Evolutionary conservation across 768 basidiomycete species (phyloP).

Genomic region (Tephrocybe rancida): DNA sequence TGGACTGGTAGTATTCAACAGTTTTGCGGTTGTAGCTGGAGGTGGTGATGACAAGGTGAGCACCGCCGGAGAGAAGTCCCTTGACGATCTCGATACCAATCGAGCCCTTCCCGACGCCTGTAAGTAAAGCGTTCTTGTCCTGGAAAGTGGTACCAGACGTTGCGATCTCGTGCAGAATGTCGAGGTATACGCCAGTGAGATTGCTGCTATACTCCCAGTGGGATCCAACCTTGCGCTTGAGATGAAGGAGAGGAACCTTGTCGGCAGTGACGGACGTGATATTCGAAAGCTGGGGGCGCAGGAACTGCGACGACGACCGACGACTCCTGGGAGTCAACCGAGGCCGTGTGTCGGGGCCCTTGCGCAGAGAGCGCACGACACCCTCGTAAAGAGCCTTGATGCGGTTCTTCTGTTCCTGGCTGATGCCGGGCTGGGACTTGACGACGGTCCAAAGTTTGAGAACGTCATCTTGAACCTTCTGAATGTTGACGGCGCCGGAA

Average conservation of each 20-base stretch:
- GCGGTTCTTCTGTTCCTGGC: constrained; percentile 93
- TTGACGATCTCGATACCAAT: constrained; percentile 98
- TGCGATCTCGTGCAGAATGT: constrained; percentile 97
- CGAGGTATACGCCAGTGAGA: constrained; percentile 92
- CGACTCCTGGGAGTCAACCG: constrained; percentile 67
- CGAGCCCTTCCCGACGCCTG: constrained; percentile 96
- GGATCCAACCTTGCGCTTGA: constrained; percentile 95
- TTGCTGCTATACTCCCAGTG: constrained; percentile 98
- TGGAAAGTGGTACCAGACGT: constrained; percentile 98
- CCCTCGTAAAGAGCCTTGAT: constrained; percentile 96
- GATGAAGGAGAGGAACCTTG: constrained; percentile 91
- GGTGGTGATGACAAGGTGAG: constrained; percentile 96
- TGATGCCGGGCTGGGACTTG: constrained; percentile 96
- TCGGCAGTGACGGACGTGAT: constrained; percentile 77
- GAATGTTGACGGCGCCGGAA: constrained; percentile 83
- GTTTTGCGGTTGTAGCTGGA: constrained; percentile 95
- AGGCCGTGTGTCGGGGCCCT: constrained; percentile 63
- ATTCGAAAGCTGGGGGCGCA: constrained; percentile 84
- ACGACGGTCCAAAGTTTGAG: constrained; percentile 97
- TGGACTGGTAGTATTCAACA: constrained; percentile 97
- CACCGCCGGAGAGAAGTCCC: constrained; percentile 94
- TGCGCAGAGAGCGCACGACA: constrained; percentile 90
- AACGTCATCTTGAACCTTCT: constrained; percentile 98
- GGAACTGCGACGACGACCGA: constrained; percentile 95
- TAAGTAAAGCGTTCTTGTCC: constrained; percentile 97